Base-by-base conservation (phyloP, 2,329 filamentous ascomycete species). In the Verticillium dahliae region DNA sequence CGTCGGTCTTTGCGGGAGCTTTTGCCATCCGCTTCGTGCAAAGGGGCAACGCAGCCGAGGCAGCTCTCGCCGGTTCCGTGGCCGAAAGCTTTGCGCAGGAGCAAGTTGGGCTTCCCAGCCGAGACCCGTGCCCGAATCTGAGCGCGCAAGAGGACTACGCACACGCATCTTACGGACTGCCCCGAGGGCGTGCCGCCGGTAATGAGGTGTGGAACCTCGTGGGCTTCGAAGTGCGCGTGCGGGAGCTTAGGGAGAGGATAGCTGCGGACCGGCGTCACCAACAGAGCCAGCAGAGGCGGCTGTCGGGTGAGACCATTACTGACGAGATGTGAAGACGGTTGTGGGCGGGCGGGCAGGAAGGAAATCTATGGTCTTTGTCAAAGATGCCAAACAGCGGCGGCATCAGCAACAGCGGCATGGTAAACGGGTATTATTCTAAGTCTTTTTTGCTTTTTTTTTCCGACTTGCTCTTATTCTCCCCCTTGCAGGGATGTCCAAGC, bases 81-180 rank as follows among this genome's bases (percentile, higher is more conserved):
- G 59, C 61, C 22, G 63, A 62, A 9, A 61, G 63, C 13, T 63
- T 64, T 18, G 61, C 33, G 2, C 50, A 63, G 14, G 61, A 61
- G 37, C 63, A 64, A 35, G 22, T 39, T 5, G 61, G 63, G 1
- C 61, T 60, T 27, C 63, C 63, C 0, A 14, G 1, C 14, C 56
- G 55, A 13, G 59, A 58, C 54, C 27, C 27, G 27, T 56, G 18
- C 14, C 54, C 54, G 13, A 31, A 56, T n/a, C 15, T 22, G 18
- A 35, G 27, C 54, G 54, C 54, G 7, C 18, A 18, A 13, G 54
- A 33, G 33, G 33, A 33, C 13, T 56, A 34, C 54, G 54, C 54
- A 6, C 14, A 33, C 13, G 27, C 13, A 13, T 22, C 22, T 14
- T 56, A 56, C 33, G 54, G 54, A 9, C 27, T 56, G 33, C 33